Base-by-base conservation (phyloP, 441 rosid genomes). In the Adansonia gregorii region DNA sequence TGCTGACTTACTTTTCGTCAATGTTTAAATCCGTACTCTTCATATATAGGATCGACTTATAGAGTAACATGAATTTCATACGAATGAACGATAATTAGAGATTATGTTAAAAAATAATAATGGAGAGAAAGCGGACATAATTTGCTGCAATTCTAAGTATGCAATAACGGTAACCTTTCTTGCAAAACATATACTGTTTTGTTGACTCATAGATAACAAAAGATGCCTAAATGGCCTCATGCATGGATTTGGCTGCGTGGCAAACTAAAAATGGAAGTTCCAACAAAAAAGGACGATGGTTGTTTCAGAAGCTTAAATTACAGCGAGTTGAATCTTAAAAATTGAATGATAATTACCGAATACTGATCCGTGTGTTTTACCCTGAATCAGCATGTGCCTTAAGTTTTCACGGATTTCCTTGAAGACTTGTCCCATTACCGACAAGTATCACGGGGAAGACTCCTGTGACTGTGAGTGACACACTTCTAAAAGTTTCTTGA, bases 391-490 rank as follows among this genome's bases (percentile, higher is more conserved):
- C 31, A 2, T 45, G 41, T 4, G 10, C 31, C 27, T 20, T 48
- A 2, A 27, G 48, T 67, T 67, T 48, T 46, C 56, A 46, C 54
- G 39, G 39, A 46, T 67, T 46, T 67, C 14, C 48, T 39, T 8
- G 17, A 4, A 65, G 70, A 41, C 19, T 22, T 22, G 41, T 2
- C 19, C 73, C 27, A 10, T 31, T 71, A 2, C 75, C 63, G 64
- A 72, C 75, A 72, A 48, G 59, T 35, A 72, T 72, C 63, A 71
- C 74, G 74, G 63, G 74, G 12, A 8, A 4, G 24, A 67, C 35
- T 20, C 10, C 55, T 45, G 75, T 54, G 6, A 3, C 41, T 35
- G 41, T 35, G 41, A 52, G 15, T 27, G 59, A 52, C 58, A 35
- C 54, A 46, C 51, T 71, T 52, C 22, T 51, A 52, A 52, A 35